Conservation (phyloP, 2,329 filamentous ascomycete species). For the Stagonosporopsis chrysanthemi region DNA sequence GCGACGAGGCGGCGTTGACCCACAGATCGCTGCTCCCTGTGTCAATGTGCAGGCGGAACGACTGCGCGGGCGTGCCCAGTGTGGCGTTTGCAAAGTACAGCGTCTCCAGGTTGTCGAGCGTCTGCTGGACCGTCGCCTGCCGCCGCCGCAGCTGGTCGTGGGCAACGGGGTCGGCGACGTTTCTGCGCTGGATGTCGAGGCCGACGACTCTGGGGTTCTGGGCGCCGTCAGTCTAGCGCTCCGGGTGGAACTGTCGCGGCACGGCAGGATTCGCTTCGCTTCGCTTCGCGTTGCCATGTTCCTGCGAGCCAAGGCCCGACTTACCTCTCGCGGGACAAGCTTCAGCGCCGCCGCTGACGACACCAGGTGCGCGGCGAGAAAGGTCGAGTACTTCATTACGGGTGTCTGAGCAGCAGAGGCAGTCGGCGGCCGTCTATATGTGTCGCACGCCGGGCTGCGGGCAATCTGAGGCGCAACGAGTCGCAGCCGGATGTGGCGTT, state of each 20-base stretch:
- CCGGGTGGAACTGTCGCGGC: background rate
- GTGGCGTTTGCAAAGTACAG: conserved; percentile 66
- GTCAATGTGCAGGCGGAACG: conserved; percentile 65
- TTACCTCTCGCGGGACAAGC: conserved; percentile 46
- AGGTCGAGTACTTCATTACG: conserved; percentile 43
- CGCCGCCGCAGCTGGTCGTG: conserved; percentile 57
- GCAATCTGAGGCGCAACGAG: conserved; percentile 12
- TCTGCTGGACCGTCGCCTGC: conserved; percentile 53
- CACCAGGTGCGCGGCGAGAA: conserved; percentile 41
- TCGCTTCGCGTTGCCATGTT: background rate
- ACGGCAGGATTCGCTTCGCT: conserved; percentile 29
- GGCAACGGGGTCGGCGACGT: conserved; percentile 54
- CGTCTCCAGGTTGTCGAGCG: conserved; percentile 65
- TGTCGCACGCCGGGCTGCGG: conserved; percentile 3
- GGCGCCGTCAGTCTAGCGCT: conserved; percentile 20
- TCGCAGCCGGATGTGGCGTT: conserved; percentile 15
- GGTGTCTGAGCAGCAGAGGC: background rate
- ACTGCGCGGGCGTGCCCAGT: conserved; percentile 65
- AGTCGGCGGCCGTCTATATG: conserved; percentile 11
- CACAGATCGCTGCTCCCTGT: conserved; percentile 70
- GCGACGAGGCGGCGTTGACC: conserved; percentile 70
- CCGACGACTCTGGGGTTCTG: conserved; percentile 56
- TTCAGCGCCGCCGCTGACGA: conserved; percentile 39
- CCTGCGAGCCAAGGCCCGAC: conserved; percentile 36
- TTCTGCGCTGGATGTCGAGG: conserved; percentile 60